A percentile compares a stretch with the other conserved stretches of the same genome.
phyloP scores from a whole-genome alignment of 495 filamentous ascomycete genomes.

The Pyrenula massariospora region DNA sequence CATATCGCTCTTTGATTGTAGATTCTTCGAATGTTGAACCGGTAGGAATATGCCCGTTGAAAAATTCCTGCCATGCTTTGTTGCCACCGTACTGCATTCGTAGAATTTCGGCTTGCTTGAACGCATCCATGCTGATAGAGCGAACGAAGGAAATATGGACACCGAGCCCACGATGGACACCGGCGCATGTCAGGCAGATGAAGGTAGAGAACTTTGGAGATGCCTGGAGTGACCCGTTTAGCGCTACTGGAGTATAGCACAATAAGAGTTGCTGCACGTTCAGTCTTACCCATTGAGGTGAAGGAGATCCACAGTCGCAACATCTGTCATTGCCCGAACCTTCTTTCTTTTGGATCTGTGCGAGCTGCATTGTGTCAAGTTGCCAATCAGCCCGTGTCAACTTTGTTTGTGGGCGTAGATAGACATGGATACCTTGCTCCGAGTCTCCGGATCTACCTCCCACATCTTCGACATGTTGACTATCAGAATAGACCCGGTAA shows the following conservation, averaged over 20 bases:
- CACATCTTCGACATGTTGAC: slow-evolving; percentile 58
- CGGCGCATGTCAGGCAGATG: slow-evolving; percentile 93
- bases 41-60: slow-evolving; percentile 52
- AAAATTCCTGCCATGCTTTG: slow-evolving; percentile 73
- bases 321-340: slow-evolving; percentile 62
- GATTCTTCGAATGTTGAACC: slow-evolving; percentile 60
- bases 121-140: slow-evolving; percentile 93
- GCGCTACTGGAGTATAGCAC: slow-evolving; percentile 4
- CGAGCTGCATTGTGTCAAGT: slow-evolving; percentile 47
- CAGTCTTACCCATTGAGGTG: slow-evolving; percentile 71
- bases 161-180: slow-evolving; percentile 85
- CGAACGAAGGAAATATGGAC: slow-evolving; percentile 98
- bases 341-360: slow-evolving; percentile 75
- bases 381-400: neutral
- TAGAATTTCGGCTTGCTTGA: slow-evolving; percentile 76
- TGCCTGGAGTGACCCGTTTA: slow-evolving; percentile 24
- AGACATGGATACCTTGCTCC: slow-evolving; percentile 58
- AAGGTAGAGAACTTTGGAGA: slow-evolving; percentile 76
- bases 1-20: slow-evolving; percentile 70
- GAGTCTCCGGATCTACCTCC: slow-evolving; percentile 95
- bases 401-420: too few species aligned
- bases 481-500: neutral
- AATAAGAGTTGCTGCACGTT: slow-evolving; percentile 1
- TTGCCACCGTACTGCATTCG: slow-evolving; percentile 85
- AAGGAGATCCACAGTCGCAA: slow-evolving; percentile 88